These are phyloP conservation scores for Colletotrichum sp. DNA, from an alignment of 2,329 filamentous ascomycete genomes.

Conservation along the genomic window DNA sequence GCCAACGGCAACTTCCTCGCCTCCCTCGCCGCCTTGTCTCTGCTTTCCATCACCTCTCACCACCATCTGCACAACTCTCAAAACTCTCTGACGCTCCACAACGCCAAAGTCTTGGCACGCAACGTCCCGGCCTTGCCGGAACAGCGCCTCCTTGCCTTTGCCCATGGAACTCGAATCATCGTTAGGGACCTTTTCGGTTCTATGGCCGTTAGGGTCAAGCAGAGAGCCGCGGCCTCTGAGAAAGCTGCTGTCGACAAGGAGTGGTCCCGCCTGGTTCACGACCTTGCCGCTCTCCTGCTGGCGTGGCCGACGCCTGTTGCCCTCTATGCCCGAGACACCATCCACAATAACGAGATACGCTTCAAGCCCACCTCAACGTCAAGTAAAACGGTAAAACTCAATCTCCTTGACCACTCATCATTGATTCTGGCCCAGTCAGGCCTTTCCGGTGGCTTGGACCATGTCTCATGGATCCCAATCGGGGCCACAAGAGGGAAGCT, in stretches of 20 bases:
- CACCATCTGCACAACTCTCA: slow-evolving; percentile 64
- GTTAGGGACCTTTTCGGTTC: slow-evolving; percentile 86
- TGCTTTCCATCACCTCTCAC: slow-evolving; percentile 79
- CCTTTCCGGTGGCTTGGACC: slow-evolving; percentile 59
- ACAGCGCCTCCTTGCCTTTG: slow-evolving; percentile 58
- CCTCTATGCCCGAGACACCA: slow-evolving; percentile 62
- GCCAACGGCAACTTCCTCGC: slow-evolving; percentile 77
- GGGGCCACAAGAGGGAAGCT: slow-evolving; percentile 69
- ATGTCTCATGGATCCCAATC: slow-evolving; percentile 70
- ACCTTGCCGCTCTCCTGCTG: slow-evolving; percentile 70
- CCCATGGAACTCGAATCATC: slow-evolving; percentile 76
- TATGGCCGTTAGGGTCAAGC: slow-evolving; percentile 89
- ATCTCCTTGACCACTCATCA: neutral
- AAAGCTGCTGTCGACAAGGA: slow-evolving; percentile 60
- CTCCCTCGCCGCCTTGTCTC: slow-evolving; percentile 75
- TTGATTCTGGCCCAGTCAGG: slow-evolving; percentile 70
- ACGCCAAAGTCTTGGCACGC: slow-evolving; percentile 69
- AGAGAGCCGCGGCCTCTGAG: slow-evolving; percentile 64
- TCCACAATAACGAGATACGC: slow-evolving; percentile 38
- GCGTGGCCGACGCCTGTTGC: slow-evolving; percentile 66
- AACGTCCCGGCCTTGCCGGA: slow-evolving; percentile 65
- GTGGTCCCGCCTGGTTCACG: slow-evolving; percentile 67
- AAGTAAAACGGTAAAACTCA: neutral
- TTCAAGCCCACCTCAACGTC: slow-evolving; percentile 31
- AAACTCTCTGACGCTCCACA: slow-evolving; percentile 73